Evolutionary conservation across 768 basidiomycete species (phyloP), one percentile per base, ranked within the genome.

Genomic region (Russula compacta): DNA sequence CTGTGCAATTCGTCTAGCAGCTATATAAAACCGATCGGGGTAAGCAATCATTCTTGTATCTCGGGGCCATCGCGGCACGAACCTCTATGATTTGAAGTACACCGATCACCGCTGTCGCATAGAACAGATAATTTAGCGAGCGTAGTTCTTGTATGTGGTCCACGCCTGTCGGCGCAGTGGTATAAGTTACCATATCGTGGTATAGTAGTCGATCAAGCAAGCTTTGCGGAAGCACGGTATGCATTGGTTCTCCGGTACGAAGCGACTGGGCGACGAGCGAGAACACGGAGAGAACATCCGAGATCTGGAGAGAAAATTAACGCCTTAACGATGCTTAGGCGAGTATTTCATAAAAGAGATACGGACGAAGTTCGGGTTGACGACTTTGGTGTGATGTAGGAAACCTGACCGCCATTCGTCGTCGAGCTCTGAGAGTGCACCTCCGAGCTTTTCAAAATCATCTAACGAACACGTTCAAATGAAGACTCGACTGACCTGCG

Each of bases 321-420:
- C 11, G 35, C 35, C n/a, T 53, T 15, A 48, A 19, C 17, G 33
- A 2, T 6, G 29, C 10, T 12, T 10, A 39, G 1, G 12, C 9
- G 32, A 29, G 7, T 29, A 32, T 21, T 44, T 3, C 19, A 40
- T 43, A 14, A 38, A 40, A 35, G 21, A 4, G 42, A 4, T 35
- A 75, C 77, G 64, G 59, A 80, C 81, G 63, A 83, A 81, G 65
- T 79, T 76, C 0, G 83, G 82, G 66, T 84, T 80, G 43, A 84
- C 72, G 57, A 81, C 76, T 38, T 77, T 75, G 2, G 79, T 81
- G 52, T 72, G 70, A 35, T 75, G 74, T 0, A 79, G 69, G 52
- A 81, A 73, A 6, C 64, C 60, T 32, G 70, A 69, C 21, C 78
- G 71, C 76, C 78, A 79, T 15, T 70, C 64, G 0, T 72, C 72